Base-by-base conservation (phyloP, 2,329 filamentous ascomycete genomes). In the Aureobasidium sp. region DNA sequence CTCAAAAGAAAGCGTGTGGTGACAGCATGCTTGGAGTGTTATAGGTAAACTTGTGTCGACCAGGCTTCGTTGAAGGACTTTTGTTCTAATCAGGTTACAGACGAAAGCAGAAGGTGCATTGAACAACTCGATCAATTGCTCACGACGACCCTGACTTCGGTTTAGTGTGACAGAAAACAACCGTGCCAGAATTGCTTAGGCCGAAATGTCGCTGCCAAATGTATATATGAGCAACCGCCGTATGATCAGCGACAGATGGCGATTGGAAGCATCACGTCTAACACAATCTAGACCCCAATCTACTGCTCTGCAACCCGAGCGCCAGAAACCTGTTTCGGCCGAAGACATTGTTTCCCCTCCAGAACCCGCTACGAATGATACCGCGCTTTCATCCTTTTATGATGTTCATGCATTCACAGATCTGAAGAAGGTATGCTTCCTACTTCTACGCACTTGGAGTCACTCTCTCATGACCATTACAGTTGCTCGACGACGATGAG, bases 81-180 rank as follows among this genome's bases (percentile, higher is more conserved):
- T 9, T 15, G 25, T 42, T 55, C 51, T 55, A 55, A 42, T 41
- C 37, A 20, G 14, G 51, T 55, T 29, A 55, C 37, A 55, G 51
- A 55, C 51, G 36, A 42, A 55, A 55, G 51, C 51, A 55, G 51
- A 55, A 55, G 51, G 51, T 55, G 37, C 37, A 11, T 25, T 20
- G 2, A 17, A 27, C 14, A 25, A 17, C 15, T 9, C 20, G 14
- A 41, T 29, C 12, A 11, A 51, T n/a, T 11, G 8, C 2, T 17
- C 20, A 27, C 34, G 11, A 41, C 17, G 22, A 11, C 12, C 1
- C 51, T 55, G 22, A 42, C 37, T 14, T 14, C 15, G 7, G 7
- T 6, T 14, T 20, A 55, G 51, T 55, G 51, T 20, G 51, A 55
- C 25, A 29, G 51, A 14, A 31, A 31, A 11, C 31, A 42, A 5